Evolutionary conservation across 352 stramenopile species (phyloP).

Genomic region (Phytopythium sindhum): DNA sequence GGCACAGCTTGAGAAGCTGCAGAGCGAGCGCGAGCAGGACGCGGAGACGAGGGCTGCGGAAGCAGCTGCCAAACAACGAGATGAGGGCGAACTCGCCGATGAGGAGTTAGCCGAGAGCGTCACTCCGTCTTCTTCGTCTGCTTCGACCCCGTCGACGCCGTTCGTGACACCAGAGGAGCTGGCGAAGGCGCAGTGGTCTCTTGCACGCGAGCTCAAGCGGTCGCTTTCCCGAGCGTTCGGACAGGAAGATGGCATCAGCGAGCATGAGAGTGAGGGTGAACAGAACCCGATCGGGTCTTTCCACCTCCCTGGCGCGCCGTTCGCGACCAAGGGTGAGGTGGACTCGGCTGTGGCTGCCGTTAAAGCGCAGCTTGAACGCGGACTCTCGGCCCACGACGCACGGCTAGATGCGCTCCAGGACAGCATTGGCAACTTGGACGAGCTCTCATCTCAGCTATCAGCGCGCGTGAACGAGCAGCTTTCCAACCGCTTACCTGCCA

Average conservation of each 20-base stretch:
- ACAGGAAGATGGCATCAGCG: conserved; percentile 11
- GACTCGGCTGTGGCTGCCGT: conserved; percentile 41
- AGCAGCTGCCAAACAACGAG: background rate
- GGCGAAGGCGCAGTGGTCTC: conserved; percentile 32
- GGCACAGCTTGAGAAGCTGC: conserved; percentile 33
- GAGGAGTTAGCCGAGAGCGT: background rate
- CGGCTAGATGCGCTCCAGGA: conserved; percentile 31
- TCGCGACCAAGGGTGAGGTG: conserved; percentile 37
- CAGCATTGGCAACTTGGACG: conserved; percentile 29
- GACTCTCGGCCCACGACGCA: conserved; percentile 34
- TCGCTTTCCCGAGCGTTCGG: conserved; percentile 43
- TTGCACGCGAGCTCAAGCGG: conserved; percentile 43
- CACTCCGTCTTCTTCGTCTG: background rate
- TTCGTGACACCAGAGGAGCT: conserved; percentile 53
- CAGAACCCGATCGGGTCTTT: conserved; percentile 5
- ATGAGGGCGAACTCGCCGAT: background rate
- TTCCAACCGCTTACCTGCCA: background rate
- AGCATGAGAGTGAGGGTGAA: background rate
- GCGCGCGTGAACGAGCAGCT: conserved; percentile 6
- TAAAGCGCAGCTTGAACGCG: conserved; percentile 30
- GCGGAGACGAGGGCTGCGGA: conserved; percentile 6
- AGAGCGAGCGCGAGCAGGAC: conserved; percentile 18
- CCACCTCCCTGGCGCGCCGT: conserved; percentile 26
- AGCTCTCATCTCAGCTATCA: conserved; percentile 8
- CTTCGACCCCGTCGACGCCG: background rate